Conservation (phyloP, 2,329 filamentous ascomycete species). For the Thielaviopsis populi region DNA sequence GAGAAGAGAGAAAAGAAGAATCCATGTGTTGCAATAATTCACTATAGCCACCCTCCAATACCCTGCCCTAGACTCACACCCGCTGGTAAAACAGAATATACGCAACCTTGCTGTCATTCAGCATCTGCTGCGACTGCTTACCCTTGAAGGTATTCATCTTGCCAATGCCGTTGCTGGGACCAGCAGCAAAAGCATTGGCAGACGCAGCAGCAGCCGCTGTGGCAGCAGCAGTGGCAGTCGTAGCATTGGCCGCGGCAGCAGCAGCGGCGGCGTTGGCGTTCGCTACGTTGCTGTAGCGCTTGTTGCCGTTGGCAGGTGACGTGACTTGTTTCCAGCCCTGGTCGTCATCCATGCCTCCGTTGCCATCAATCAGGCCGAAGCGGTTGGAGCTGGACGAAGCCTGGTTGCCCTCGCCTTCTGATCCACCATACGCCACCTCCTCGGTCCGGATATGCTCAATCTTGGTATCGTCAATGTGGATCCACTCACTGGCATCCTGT, state of each 20-base stretch:
- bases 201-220: neutral
- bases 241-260: neutral
- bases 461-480: constrained; percentile 85
- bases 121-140: constrained; percentile 44
- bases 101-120: constrained; percentile 91
- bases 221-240: neutral
- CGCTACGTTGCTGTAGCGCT: constrained; percentile 50
- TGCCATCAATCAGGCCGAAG: constrained; percentile 49
- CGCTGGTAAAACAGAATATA: constrained; percentile 93
- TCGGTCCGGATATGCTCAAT: constrained; percentile 73
- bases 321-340: constrained; percentile 73
- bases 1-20: constrained; percentile 1
- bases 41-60: neutral
- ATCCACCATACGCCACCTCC: constrained; percentile 74
- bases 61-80: constrained; percentile 29
- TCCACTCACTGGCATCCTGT: constrained; percentile 91
- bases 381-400: constrained; percentile 42
- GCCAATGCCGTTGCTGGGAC: constrained; percentile 23
- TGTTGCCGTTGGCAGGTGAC: constrained; percentile 45
- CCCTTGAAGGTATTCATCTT: constrained; percentile 34
- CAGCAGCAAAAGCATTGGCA: neutral
- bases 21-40: neutral
- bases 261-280: constrained; percentile 38
- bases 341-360: constrained; percentile 52
- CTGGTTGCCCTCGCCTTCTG: constrained; percentile 37